phyloP scores from a whole-genome alignment of 768 basidiomycete genomes.

The Trametes elegans region DNA sequence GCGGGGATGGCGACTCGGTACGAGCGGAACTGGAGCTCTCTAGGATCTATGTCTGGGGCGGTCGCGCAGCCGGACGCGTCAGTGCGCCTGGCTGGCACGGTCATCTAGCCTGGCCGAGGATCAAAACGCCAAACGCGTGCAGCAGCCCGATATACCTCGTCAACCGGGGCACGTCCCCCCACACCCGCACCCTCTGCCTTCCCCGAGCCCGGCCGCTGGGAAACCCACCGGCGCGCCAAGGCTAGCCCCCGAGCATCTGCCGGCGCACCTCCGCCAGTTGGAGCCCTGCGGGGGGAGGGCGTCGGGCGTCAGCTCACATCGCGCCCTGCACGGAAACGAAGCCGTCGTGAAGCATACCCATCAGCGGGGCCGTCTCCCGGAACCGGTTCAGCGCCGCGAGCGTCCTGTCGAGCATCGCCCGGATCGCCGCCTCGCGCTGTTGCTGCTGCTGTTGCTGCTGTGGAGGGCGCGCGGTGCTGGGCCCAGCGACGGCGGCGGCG shows the following conservation, averaged over 20 bases:
- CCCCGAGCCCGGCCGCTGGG: background rate
- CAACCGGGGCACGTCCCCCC: background rate
- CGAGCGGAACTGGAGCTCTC: no score
- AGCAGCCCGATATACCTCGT: background rate
- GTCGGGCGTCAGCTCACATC: conserved; percentile 20
- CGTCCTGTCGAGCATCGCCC: conserved; percentile 16
- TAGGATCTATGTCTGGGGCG: no score
- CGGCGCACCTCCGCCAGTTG: conserved; percentile 3
- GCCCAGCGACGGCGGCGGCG: no score
- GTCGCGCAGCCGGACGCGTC: no score
- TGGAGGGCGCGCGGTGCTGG: no score
- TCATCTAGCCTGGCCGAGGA: background rate
- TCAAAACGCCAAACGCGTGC: background rate
- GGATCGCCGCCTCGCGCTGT: conserved; percentile 10
- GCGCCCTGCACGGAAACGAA: conserved; percentile 17
- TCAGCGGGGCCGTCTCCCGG: conserved; percentile 20
- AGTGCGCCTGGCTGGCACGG: no score
- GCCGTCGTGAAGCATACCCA: conserved; percentile 23
- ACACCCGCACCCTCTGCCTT: background rate
- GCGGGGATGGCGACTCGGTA: no score
- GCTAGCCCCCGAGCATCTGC: background rate
- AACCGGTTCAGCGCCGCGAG: conserved; percentile 22
- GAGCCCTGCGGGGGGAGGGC: conserved; percentile 2
- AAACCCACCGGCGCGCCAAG: background rate
- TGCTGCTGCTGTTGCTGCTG: no score